Conservation (phyloP, 129 eudicot species). For the carrot (Daucus carota) region DNA sequence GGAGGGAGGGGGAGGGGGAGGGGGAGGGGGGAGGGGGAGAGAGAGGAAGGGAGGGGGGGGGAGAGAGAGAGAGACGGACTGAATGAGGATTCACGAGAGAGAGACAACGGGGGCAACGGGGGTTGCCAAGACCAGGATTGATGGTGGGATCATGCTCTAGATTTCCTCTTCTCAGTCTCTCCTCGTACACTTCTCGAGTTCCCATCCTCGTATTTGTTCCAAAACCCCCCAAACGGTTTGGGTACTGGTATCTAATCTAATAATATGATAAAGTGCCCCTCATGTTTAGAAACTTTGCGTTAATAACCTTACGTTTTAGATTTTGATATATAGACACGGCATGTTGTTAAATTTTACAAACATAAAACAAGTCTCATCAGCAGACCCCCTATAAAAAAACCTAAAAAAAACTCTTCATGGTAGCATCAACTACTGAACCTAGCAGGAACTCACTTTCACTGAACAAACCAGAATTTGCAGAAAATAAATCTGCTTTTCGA, state of each 20-base stretch:
- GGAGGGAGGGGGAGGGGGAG: neutral
- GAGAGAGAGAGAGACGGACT: slow-evolving; percentile 15
- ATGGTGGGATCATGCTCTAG: slow-evolving; percentile 86
- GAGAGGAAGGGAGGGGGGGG: neutral
- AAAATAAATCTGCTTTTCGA: too few species aligned
- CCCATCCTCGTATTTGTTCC: slow-evolving; percentile 37
- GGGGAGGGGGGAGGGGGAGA: neutral
- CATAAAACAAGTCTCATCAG: too few species aligned
- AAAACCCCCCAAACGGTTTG: neutral
- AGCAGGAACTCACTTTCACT: too few species aligned
- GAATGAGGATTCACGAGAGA: slow-evolving; percentile 36
- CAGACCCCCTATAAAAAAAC: too few species aligned
- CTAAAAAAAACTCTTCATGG: too few species aligned
- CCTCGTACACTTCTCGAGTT: slow-evolving; percentile 79
- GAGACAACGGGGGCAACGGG: slow-evolving; percentile 81
- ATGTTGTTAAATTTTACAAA: too few species aligned
- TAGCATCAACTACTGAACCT: too few species aligned
- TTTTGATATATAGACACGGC: too few species aligned
- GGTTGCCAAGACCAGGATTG: slow-evolving; percentile 81
- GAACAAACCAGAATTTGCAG: too few species aligned
- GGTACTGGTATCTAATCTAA: too few species aligned
- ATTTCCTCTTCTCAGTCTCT: slow-evolving; percentile 67
- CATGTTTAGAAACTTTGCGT: neutral
- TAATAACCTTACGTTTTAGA: neutral
- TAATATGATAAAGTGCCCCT: neutral